Percentiles rank a stretch among this genome's conserved stretches.
These are phyloP conservation scores for Cryptomeria japonica DNA, from an alignment of 75 land plant genomes.

Conservation along the genomic window DNA sequence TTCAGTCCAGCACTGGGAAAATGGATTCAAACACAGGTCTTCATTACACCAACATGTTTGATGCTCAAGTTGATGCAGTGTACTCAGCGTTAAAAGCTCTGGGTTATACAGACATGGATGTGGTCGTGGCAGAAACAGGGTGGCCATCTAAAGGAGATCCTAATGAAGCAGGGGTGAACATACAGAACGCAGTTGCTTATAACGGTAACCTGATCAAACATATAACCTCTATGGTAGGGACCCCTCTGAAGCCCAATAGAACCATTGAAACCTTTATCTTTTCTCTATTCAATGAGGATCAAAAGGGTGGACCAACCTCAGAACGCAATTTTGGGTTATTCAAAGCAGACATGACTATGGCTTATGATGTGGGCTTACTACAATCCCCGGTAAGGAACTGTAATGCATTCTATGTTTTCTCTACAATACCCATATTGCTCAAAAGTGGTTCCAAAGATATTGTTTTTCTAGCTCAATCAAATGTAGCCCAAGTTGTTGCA, in stretches of 20 bases:
- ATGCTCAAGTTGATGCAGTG: slow-evolving; percentile 91
- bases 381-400: slow-evolving; percentile 23
- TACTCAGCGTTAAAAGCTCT: slow-evolving; percentile 71
- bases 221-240: slow-evolving; percentile 60
- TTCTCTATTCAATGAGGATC: slow-evolving; percentile 80
- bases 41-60: slow-evolving; percentile 83
- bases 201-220: slow-evolving; percentile 69
- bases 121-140: slow-evolving; percentile 82
- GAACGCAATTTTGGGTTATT: slow-evolving; percentile 83
- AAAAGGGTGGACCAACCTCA: slow-evolving; percentile 71
- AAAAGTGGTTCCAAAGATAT: too few relatives aligned
- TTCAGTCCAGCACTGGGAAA: slow-evolving; percentile 46
- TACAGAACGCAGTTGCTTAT: slow-evolving; percentile 63
- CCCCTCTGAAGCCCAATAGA: slow-evolving; percentile 65
- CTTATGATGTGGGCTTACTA: slow-evolving; percentile 63
- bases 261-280: slow-evolving; percentile 62
- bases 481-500: neutral
- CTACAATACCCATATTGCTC: slow-evolving; percentile 3
- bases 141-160: slow-evolving; percentile 83
- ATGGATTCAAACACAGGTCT: slow-evolving; percentile 56
- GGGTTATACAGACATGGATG: slow-evolving; percentile 63
- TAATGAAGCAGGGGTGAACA: slow-evolving; percentile 54
- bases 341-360: slow-evolving; percentile 60
- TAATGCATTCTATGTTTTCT: slow-evolving; percentile 18
- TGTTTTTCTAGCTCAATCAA: neutral